phyloP scores from a whole-genome alignment of 257 asterid species.

The Solanum bulbocastanum region DNA sequence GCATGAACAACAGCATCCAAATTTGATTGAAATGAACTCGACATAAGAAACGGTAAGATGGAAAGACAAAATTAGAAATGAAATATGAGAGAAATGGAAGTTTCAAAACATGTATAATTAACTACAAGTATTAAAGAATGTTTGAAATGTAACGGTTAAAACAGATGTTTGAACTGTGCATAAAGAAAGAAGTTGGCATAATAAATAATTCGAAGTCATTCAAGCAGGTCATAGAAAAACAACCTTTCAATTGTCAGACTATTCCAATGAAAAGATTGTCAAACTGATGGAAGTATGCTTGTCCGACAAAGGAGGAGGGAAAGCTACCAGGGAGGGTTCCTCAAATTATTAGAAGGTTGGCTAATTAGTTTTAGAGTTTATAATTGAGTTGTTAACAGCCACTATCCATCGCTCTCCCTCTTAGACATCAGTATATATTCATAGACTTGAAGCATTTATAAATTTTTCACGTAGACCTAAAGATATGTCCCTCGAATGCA shows the following conservation, averaged over 20 bases:
- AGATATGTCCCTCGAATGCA: not conserved
- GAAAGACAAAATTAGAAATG: not conserved
- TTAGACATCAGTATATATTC: not conserved
- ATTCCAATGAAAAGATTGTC: not conserved
- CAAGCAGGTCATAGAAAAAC: not conserved
- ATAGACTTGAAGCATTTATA: not conserved
- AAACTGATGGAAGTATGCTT: not conserved
- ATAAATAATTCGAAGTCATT: not conserved
- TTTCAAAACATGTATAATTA: not conserved
- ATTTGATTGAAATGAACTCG: not conserved
- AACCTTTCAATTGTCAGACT: not conserved
- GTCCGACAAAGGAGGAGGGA: not conserved
- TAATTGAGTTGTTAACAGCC: not conserved
- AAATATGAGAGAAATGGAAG: not conserved
- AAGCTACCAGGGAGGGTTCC: not conserved
- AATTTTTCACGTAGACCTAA: not conserved
- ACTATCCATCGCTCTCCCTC: not conserved
- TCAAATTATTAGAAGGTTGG: not conserved
- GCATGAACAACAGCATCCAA: not conserved
- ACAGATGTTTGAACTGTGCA: not conserved
- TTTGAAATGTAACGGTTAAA: not conserved
- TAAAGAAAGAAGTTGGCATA: not conserved
- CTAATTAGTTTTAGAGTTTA: not conserved
- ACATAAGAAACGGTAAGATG: not conserved
- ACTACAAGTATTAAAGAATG: not conserved